Evolutionary conservation across 176 grass and related monocot genomes (phyloP).

Genomic region (Phyllostachys edulis): DNA sequence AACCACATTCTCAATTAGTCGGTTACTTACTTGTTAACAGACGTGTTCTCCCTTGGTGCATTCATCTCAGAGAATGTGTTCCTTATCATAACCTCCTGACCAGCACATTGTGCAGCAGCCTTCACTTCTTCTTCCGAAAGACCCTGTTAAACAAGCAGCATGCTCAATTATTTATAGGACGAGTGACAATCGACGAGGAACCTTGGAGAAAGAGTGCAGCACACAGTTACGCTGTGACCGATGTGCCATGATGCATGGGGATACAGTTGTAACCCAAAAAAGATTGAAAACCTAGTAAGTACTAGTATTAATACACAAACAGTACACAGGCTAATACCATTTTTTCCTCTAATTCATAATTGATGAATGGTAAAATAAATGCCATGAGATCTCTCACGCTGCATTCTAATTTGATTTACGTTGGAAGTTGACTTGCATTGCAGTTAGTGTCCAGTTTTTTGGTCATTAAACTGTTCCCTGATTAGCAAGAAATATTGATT

Average conservation of each 20-base stretch:
- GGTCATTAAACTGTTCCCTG: not conserved
- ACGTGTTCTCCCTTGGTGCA: constrained; percentile 76
- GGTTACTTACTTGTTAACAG: constrained; percentile 87
- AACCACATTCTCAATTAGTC: not conserved
- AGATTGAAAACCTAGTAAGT: not conserved
- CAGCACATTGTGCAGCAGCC: constrained; percentile 79
- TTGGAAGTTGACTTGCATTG: not conserved
- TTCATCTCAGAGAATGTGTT: constrained; percentile 99
- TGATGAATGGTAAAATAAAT: not conserved
- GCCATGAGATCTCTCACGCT: not conserved
- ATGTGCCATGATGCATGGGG: not conserved
- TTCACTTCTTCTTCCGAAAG: constrained; percentile 96
- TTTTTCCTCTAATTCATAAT: not conserved
- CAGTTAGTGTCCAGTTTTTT: constrained; percentile 13
- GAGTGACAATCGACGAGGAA: not conserved
- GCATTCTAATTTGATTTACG: constrained; percentile 2
- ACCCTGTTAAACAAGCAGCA: constrained; percentile 62
- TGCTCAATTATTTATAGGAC: constrained; percentile 24
- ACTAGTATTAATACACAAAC: not conserved
- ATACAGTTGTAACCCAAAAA: not conserved
- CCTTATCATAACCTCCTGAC: constrained; percentile 98
- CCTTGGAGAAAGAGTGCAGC: constrained; percentile 2
- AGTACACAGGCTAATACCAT: not conserved
- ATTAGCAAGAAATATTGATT: not conserved
- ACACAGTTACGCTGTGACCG: not conserved